Evolutionary conservation across 768 basidiomycete species (phyloP), one percentile per base, ranked within the genome.

Genomic region (Chiua virens): DNA sequence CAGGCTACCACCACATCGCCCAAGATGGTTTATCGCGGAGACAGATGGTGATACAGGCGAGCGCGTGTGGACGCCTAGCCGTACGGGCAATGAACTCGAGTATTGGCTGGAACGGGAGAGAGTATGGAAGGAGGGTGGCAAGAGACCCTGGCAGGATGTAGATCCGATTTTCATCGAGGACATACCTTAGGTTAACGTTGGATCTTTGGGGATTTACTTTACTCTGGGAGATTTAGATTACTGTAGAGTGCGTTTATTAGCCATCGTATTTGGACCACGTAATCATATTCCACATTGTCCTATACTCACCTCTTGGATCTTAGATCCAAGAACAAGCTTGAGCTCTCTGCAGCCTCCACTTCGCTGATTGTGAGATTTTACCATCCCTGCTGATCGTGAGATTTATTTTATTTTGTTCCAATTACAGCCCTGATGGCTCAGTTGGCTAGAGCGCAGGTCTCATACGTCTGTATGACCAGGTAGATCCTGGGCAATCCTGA

Each of bases 31-130:
- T 67, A 73, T 68, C 7, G 83, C 89, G 0, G 79, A 85, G 66
- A 88, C 82, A 18, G 95, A 97, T 61, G 80, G 80, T 1, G 96
- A 98, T 69, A 94, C 91, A 2, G 87, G 89, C 2, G 94, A 96
- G 63, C 75, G 91, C 40, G 85, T 93, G 45, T 98, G 95, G 95
- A 65, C 75, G 41, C 95, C 95, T 0, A 68, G 74, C 14, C 69
- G 81, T 50, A 67, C 72, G 1, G 77, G 66, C 3, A 74, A 78
- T 44, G 69, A 71, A 4, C 67, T 94, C 47, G 87, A 87, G 66
- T 97, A 96, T 70, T 98, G 94, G 94, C 64, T 71, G 2, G 86
- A 92, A 69, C 76, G 93, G 58, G 85, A 89, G 64, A 74, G 65
- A 48, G 79, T 81, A 8, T 88, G 82, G 76, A 74, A 57, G 47